phyloP scores from a whole-genome alignment of 768 basidiomycete genomes.

The Thelephora aurantiotincta region DNA sequence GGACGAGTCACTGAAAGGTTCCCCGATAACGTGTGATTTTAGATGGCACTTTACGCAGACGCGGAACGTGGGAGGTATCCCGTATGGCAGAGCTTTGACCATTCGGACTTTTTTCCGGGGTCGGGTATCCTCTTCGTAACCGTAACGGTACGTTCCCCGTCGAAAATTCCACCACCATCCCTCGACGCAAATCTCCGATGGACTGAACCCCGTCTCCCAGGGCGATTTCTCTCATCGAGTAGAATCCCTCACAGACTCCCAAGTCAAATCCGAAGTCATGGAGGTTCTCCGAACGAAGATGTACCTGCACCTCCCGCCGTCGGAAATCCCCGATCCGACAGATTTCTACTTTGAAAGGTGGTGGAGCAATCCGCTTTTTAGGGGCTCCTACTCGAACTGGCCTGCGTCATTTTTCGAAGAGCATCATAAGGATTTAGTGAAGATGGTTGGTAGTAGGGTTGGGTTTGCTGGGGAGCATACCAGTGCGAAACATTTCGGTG shows the following conservation, averaged over 20 bases:
- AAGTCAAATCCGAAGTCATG: conserved; percentile 40
- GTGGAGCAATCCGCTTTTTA: conserved; percentile 34
- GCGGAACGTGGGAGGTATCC: conserved; percentile 40
- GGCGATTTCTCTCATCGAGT: conserved; percentile 49
- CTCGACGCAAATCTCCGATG: neutral
- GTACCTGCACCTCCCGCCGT: conserved; percentile 31
- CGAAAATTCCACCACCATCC: neutral
- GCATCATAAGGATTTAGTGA: conserved; percentile 40
- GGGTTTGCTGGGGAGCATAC: conserved; percentile 59
- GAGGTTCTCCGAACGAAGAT: conserved; percentile 36
- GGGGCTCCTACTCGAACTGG: conserved; percentile 61
- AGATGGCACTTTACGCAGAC: conserved; percentile 41
- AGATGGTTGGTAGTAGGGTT: conserved; percentile 32
- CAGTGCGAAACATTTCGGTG: conserved; percentile 43
- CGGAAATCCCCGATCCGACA: conserved; percentile 33
- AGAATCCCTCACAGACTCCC: conserved; percentile 31
- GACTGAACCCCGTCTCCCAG: conserved; percentile 16
- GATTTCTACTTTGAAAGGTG: conserved; percentile 45
- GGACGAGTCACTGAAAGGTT: neutral
- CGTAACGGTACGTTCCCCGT: conserved; percentile 20
- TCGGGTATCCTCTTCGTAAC: conserved; percentile 37
- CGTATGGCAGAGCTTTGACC: conserved; percentile 49
- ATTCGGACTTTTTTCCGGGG: conserved; percentile 34
- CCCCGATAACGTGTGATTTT: neutral
- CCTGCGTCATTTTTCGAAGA: conserved; percentile 41